Evolutionary conservation across 805 yeast species (phyloP), one percentile per base, ranked within the genome.

Genomic region (Ascoidea asiatica): DNA sequence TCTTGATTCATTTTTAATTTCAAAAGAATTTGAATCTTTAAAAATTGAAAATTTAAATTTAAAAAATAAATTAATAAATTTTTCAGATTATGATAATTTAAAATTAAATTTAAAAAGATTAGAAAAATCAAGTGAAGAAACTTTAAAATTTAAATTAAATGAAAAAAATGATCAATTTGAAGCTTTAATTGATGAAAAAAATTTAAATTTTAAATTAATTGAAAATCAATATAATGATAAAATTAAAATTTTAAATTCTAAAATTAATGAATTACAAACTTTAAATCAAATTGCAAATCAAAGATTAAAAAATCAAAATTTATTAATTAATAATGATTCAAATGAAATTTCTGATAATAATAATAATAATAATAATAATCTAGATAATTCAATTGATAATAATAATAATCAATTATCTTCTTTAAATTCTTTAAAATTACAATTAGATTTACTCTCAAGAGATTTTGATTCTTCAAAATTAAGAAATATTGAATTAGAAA

Each of bases 21-120:
- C 71, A 1, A 65, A 71, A 19, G 86, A 83, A 43, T 63, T 72
- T 5, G 71, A 69, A 3, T 60, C 61, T 7, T 60, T 83, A 42
- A 69, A 70, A 46, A 62, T 65, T 20, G 84, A 83, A 51, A 72
- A 69, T 45, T 53, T 56, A 4, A 47, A 51, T 18, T 54, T 66
- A 35, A 55, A 58, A 56, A 81, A 79, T 42, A 77, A 78, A 56
- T 56, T 85, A 37, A 63, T 81, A 17, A 69, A 69, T 45, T 73
- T 65, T 54, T 85, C 90, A 0, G 95, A 89, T 62, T 88, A 88
- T 58, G 90, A 85, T 37, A 77, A 75, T 43, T 57, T 89, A 48
- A 81, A 83, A 55, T 69, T 72, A 35, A 70, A 85, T 50, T 61
- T 86, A 19, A 57, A 71, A 19, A 72, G 76, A 48, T 61, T 70